A percentile compares a stretch with the other conserved stretches of the same genome.
Conservation (phyloP, 371 early-diverging fungal species). For the Apophysomyces ossiformis region DNA sequence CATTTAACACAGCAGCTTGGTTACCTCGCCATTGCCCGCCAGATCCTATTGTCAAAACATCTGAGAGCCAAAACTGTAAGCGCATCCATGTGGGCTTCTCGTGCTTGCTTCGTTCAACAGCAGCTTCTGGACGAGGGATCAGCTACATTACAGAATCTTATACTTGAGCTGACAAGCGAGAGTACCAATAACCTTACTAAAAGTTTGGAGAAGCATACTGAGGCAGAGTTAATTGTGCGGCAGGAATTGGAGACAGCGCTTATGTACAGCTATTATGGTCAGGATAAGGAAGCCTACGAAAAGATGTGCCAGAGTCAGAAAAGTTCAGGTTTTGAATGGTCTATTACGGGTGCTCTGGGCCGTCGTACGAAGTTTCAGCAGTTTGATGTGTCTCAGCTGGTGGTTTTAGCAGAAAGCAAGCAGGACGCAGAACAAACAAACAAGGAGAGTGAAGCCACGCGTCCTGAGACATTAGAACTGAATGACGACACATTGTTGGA, state of each 20-base stretch:
- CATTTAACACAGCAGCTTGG: conserved; percentile 72
- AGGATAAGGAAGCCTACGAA: conserved; percentile 72
- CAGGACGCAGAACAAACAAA: conserved; percentile 13
- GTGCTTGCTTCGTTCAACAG: conserved; percentile 81
- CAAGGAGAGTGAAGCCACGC: conserved; percentile 21
- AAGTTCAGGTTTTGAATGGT: conserved; percentile 81
- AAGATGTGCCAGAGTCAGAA: conserved; percentile 75
- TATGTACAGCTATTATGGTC: conserved; percentile 74
- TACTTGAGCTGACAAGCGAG: conserved; percentile 45
- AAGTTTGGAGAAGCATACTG: conserved; percentile 15
- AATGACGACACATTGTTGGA: conserved; percentile 95
- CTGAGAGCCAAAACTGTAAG: conserved; percentile 28
- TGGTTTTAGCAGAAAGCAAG: conserved; percentile 83
- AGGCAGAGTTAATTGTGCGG: conserved; percentile 59
- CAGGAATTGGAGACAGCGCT: conserved; percentile 80
- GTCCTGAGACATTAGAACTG: conserved; percentile 75
- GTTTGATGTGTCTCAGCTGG: conserved; percentile 86
- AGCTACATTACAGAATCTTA: conserved; percentile 61
- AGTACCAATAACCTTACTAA: conserved; percentile 20
- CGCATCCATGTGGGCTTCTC: conserved; percentile 78
- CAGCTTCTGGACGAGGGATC: conserved; percentile 85
- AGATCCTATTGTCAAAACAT: conserved; percentile 57
- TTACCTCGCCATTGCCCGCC: conserved; percentile 68
- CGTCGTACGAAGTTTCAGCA: conserved; percentile 93
- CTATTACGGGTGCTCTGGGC: conserved; percentile 88